phyloP scores from a whole-genome alignment of 257 asterid genomes.

The Penstemon barbatus region DNA sequence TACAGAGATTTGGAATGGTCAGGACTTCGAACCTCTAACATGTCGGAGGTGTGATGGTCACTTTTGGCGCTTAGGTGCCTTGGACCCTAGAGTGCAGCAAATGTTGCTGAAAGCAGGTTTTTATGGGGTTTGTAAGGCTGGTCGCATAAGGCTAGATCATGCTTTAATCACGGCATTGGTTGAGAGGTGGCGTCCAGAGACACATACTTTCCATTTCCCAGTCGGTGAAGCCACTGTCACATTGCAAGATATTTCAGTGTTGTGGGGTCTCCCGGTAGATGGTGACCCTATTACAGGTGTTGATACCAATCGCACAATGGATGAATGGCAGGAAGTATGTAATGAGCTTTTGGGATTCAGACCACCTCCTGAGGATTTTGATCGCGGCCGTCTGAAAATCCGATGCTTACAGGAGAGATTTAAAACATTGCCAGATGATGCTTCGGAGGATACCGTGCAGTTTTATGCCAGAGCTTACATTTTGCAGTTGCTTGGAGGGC shows the following conservation, averaged over 20 bases:
- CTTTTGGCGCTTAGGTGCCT: slow-evolving; percentile 76
- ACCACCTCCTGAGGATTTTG: slow-evolving; percentile 67
- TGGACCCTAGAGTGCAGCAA: slow-evolving; percentile 65
- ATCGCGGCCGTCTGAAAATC: slow-evolving; percentile 73
- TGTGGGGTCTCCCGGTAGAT: slow-evolving; percentile 80
- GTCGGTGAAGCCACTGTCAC: slow-evolving; percentile 78
- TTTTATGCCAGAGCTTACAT: slow-evolving; percentile 72
- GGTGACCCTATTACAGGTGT: slow-evolving; percentile 76
- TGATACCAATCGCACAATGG: slow-evolving; percentile 68
- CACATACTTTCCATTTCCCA: slow-evolving; percentile 80
- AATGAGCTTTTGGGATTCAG: slow-evolving; percentile 66
- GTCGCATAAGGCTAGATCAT: slow-evolving; percentile 77
- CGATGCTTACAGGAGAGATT: slow-evolving; percentile 67
- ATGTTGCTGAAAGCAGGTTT: slow-evolving; percentile 72
- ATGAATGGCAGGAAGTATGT: slow-evolving; percentile 79
- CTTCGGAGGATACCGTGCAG: slow-evolving; percentile 54
- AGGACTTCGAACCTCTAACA: slow-evolving; percentile 71
- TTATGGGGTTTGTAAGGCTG: slow-evolving; percentile 78
- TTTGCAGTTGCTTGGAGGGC: slow-evolving; percentile 76
- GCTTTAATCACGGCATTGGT: slow-evolving; percentile 78
- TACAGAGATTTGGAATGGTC: slow-evolving; percentile 71
- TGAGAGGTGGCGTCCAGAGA: slow-evolving; percentile 85
- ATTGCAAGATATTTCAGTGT: slow-evolving; percentile 63
- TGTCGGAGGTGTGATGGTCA: slow-evolving; percentile 82
- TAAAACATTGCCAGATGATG: slow-evolving; percentile 58